phyloP scores from a whole-genome alignment of 1,284 basidiomycete species.

The Schizopora paradoxa region DNA sequence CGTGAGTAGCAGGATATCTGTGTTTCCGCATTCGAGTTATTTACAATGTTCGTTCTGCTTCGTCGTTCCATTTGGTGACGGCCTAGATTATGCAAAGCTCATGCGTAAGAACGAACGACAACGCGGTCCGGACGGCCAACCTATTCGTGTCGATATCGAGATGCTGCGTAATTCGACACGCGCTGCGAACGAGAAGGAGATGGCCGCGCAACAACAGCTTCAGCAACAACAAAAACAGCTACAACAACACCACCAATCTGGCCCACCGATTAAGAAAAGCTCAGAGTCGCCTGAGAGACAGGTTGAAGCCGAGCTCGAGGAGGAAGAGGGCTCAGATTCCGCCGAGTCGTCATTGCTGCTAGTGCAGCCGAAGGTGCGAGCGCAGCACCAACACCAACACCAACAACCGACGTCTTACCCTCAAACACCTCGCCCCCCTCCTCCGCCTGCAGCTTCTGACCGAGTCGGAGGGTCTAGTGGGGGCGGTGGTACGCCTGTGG shows the following conservation, averaged over 20 bases:
- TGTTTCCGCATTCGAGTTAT: conserved; percentile 17
- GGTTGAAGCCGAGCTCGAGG: too few relatives aligned
- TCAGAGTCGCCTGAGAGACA: too few relatives aligned
- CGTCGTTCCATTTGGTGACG: conserved; percentile 2
- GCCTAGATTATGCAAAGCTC: conserved; percentile 69
- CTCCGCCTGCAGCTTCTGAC: too few relatives aligned
- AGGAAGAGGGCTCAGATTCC: too few relatives aligned
- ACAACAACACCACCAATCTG: background rate
- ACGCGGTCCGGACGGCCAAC: conserved; percentile 43
- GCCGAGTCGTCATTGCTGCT: too few relatives aligned
- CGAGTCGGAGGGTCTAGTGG: too few relatives aligned
- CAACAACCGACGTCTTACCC: too few relatives aligned
- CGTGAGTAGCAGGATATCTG: conserved; percentile 59
- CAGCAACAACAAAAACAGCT: conserved; percentile 1
- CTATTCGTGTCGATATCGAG: conserved; percentile 63
- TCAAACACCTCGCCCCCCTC: too few relatives aligned
- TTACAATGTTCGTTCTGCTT: conserved; percentile 10
- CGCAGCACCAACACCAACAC: too few relatives aligned
- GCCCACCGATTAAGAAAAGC: too few relatives aligned
- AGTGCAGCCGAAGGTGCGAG: too few relatives aligned
- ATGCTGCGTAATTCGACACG: conserved; percentile 62
- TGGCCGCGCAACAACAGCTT: conserved; percentile 16
- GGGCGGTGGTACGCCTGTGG: too few relatives aligned
- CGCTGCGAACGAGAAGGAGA: conserved; percentile 38
- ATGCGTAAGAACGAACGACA: conserved; percentile 68